Base-by-base conservation (phyloP, 768 basidiomycete species). In the Amanita polypyramis region DNA sequence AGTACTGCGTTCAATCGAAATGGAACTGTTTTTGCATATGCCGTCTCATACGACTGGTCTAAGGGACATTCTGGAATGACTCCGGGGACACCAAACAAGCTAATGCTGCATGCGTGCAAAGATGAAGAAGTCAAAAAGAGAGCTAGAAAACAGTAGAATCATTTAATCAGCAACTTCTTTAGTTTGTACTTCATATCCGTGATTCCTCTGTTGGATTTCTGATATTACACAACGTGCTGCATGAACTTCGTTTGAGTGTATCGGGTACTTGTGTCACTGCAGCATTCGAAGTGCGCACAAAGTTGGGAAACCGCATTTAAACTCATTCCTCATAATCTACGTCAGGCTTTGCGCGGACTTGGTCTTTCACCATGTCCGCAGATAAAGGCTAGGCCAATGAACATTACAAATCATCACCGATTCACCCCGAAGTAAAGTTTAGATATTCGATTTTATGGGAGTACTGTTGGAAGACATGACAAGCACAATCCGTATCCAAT, bases 21-120 rank as follows among this genome's bases (percentile, higher is more conserved):
- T 20, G 90, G 90, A 23, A 80, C 71, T 25, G 87, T 96, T 54
- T 90, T 96, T 59, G 94, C 92, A 0, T 96, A 96, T 55, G 85
- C 91, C 0, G 65, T 95, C 19, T 91, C 90, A 10, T 95, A 95
- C 54, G 92, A 95, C 59, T 95, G 92, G 92, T 86, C 83, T 12
- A 92, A 92, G 60, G 90, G 91, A 6, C 86, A 92, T 61, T 79
- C 81, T 10, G 92, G 91, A 17, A 89, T 85, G 75, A 83, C 83
- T 5, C 70, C 73, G 5, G 70, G 72, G 30, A 69, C 75, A 51
- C 78, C 82, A 14, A 90, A 89, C 68, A 89, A 91, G 64, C 62
- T 92, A 55, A 83, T 86, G 79, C 58, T 92, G 55, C 87, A 90
- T 58, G 79, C 81, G 17, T 85, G 83, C 70, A 89, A 88, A 63